Evolutionary conservation across 2,329 filamentous ascomycete genomes (phyloP).

Genomic region (Chrysosporium keratinophilum): DNA sequence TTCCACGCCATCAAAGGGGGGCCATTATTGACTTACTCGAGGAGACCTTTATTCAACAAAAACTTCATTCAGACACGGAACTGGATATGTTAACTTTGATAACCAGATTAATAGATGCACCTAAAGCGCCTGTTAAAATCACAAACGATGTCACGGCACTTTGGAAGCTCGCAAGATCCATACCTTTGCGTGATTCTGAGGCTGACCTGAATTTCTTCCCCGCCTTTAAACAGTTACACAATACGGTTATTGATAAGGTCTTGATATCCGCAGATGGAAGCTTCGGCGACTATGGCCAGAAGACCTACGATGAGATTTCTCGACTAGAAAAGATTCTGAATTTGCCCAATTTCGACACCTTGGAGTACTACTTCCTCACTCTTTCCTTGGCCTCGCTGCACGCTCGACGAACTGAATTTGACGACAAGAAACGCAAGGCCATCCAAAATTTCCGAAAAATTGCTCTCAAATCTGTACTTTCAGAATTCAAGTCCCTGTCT

Average conservation of each 20-base stretch:
- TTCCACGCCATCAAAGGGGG: constrained; percentile 31
- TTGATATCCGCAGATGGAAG: constrained; percentile 28
- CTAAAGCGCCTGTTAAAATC: constrained; percentile 30
- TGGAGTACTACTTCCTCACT: constrained; percentile 29
- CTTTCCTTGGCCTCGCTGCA: constrained; percentile 29
- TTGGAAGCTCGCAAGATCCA: constrained; percentile 29
- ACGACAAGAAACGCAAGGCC: constrained; percentile 23
- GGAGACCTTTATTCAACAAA: constrained; percentile 22
- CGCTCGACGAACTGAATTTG: constrained; percentile 25
- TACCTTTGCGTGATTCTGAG: constrained; percentile 25
- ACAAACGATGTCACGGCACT: constrained; percentile 29
- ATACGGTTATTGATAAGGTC: constrained; percentile 28
- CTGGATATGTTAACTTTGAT: constrained; percentile 31
- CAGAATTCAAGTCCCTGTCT: constrained; percentile 29
- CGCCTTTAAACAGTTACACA: constrained; percentile 29
- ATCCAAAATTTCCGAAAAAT: constrained; percentile 26
- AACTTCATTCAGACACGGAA: constrained; percentile 22
- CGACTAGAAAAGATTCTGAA: constrained; percentile 25
- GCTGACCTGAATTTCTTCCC: constrained; percentile 21
- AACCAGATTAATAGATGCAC: constrained; percentile 32
- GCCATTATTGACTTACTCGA: constrained; percentile 28
- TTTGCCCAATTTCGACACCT: constrained; percentile 26
- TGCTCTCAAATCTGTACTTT: constrained; percentile 27
- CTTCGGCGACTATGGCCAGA: constrained; percentile 27
- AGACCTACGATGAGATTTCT: constrained; percentile 26